Conservation (phyloP, 2,329 filamentous ascomycete species). For the Penicillium digitatum region DNA sequence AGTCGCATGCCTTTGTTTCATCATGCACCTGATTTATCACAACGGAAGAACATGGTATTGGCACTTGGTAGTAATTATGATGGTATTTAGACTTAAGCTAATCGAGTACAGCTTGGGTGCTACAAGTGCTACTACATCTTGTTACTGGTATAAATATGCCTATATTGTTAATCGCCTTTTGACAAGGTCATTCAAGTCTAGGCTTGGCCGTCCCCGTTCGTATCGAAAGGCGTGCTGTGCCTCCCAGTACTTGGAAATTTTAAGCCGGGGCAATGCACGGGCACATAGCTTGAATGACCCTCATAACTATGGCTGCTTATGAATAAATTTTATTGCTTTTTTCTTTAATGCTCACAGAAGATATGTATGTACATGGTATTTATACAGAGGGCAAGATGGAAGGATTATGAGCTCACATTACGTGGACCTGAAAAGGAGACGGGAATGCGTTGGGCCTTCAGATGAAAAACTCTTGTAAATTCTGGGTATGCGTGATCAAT, state of each 20-base stretch:
- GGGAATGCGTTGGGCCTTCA: background rate
- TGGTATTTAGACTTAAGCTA: background rate
- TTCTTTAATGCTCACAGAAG: background rate
- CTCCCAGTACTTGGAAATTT: background rate
- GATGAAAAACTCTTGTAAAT: background rate
- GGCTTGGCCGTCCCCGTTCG: background rate
- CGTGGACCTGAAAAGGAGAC: background rate
- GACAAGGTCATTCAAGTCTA: background rate
- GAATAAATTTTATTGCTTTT: too few relatives aligned
- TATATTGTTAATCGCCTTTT: background rate
- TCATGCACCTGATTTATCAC: slow-evolving; percentile 73
- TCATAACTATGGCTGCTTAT: background rate
- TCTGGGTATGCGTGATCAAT: slow-evolving; percentile 2
- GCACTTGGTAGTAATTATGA: background rate
- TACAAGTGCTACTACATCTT: background rate
- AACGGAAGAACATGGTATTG: slow-evolving; percentile 61
- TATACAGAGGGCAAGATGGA: background rate
- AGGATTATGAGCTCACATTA: background rate
- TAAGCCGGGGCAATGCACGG: background rate
- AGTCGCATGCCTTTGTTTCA: slow-evolving; percentile 71
- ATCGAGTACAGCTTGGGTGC: background rate
- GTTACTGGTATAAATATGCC: too few relatives aligned
- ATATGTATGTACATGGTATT: background rate
- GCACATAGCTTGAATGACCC: background rate
- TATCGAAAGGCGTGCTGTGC: background rate